Percentiles rank a stretch among this genome's conserved stretches.
Evolutionary conservation across 2,329 filamentous ascomycete genomes (phyloP).

Genomic region (Stachybotrys echinatus): DNA sequence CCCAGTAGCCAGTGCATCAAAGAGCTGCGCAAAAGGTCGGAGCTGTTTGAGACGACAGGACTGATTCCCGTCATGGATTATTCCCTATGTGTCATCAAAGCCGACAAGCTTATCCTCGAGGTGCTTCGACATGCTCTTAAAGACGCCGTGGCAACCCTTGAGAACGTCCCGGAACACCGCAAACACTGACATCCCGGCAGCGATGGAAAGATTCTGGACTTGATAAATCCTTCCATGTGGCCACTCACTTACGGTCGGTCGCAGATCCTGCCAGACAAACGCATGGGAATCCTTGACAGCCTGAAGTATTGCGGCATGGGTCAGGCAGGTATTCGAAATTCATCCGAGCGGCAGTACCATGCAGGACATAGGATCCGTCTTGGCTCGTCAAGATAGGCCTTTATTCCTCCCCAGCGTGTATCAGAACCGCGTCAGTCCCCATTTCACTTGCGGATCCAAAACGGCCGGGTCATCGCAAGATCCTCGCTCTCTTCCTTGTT

Average conservation of each 20-base stretch:
- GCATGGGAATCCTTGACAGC: slow-evolving; percentile 30
- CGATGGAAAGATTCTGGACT: slow-evolving; percentile 50
- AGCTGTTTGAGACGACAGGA: slow-evolving; percentile 23
- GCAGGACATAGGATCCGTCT: slow-evolving; percentile 39
- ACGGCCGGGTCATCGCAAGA: slow-evolving; percentile 51
- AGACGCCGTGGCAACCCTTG: slow-evolving; percentile 37
- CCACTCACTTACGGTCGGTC: slow-evolving; percentile 50
- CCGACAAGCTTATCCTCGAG: slow-evolving; percentile 20
- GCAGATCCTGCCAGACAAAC: slow-evolving; percentile 20
- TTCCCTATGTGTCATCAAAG: slow-evolving; percentile 25
- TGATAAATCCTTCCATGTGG: slow-evolving; percentile 60
- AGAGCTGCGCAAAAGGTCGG: slow-evolving; percentile 26
- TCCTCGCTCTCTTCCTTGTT: slow-evolving; percentile 56
- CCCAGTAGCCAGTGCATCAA: no score
- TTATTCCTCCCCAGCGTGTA: slow-evolving; percentile 50
- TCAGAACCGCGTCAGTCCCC: slow-evolving; percentile 45
- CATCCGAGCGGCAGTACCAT: slow-evolving; percentile 9
- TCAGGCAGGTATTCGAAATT: slow-evolving; percentile 30
- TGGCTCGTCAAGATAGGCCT: slow-evolving; percentile 40
- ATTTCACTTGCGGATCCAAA: slow-evolving; percentile 48
- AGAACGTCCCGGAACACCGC: slow-evolving; percentile 40
- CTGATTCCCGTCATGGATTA: slow-evolving; percentile 28
- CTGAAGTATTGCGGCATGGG: slow-evolving; percentile 28
- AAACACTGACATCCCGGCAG: slow-evolving; percentile 60
- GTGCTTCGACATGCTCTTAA: slow-evolving; percentile 30